A percentile compares a stretch with the other conserved stretches of the same genome.
phyloP scores from a whole-genome alignment of 2,329 filamentous ascomycete species.

The Thelonectria discophora region DNA sequence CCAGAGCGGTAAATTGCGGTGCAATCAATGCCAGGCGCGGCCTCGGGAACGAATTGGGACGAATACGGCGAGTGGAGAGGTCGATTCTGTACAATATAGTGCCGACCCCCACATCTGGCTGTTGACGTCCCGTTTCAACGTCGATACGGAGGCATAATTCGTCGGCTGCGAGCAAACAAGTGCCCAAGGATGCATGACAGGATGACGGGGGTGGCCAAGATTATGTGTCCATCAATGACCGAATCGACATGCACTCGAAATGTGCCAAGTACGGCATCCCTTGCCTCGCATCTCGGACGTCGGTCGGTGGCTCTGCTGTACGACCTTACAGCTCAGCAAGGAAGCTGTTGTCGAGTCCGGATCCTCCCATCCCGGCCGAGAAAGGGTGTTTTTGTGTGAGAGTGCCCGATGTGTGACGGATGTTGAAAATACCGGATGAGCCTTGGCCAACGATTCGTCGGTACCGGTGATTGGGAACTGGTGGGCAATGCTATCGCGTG shows the following conservation, averaged over 20 bases:
- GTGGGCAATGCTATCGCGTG: slow-evolving; percentile 29
- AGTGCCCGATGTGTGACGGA: slow-evolving; percentile 14
- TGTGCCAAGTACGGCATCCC: slow-evolving; percentile 22
- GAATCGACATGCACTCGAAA: slow-evolving; percentile 6
- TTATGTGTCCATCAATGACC: slow-evolving; percentile 1
- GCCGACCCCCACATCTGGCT: slow-evolving; percentile 16
- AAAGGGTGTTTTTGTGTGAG: neutral
- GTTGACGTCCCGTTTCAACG: slow-evolving; percentile 9
- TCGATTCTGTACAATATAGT: slow-evolving; percentile 4
- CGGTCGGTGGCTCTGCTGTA: neutral
- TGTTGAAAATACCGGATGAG: slow-evolving; percentile 10
- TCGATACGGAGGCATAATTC: slow-evolving; percentile 14
- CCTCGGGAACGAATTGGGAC: slow-evolving; percentile 2
- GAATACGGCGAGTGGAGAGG: slow-evolving; percentile 5
- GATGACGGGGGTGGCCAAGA: slow-evolving; percentile 8
- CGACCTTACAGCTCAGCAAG: neutral
- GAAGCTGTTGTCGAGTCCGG: slow-evolving; percentile 8
- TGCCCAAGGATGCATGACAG: neutral
- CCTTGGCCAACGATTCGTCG: slow-evolving; percentile 17
- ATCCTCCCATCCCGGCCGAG: slow-evolving; percentile 9
- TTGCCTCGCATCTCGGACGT: slow-evolving; percentile 16
- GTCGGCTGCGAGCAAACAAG: slow-evolving; percentile 8
- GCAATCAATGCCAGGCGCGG: slow-evolving; percentile 13
- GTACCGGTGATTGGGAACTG: slow-evolving; percentile 27
- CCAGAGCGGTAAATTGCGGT: slow-evolving; percentile 17